Base-by-base conservation (phyloP, 2,329 filamentous ascomycete species). In the Penicillium sp. region DNA sequence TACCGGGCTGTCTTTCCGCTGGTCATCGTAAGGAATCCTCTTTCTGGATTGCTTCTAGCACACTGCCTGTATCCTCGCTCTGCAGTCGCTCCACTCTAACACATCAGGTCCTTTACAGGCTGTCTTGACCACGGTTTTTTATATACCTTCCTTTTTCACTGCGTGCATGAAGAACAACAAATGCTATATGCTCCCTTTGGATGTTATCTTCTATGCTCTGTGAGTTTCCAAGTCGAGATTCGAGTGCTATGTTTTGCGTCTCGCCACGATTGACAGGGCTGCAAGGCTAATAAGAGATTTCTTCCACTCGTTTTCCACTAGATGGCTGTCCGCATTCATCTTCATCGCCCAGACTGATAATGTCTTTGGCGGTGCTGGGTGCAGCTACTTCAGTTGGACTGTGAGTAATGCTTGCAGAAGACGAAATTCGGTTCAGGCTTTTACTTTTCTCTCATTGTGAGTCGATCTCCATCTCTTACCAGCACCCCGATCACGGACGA, bases 181-280 rank as follows among this genome's bases (percentile, higher is more conserved):
- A n/a, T 47, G 52, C 35, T 53, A 53, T 39, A 47, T 49, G 47
- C 46, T 53, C 41, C 52, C 52, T n/a, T 13, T 55, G n/a, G 52
- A 55, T 27, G 51, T 55, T 35, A 38, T 53, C 39, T 55, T 55
- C 13, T 53, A 52, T 35, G 43, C 43, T 9, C 34, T 55, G 52
- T 55, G 45, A n/a, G 35, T 47, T 18, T 18, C 18, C 18, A 18
- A 18, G 18, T 18, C 18, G 18, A 18, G 18, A 18, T 18, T 18
- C 18, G 18, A 2, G 18, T 18, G 18, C 1, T 18, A 18, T 3
- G 18, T 18, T 18, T 18, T 18, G 18, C 18, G 18, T 18, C 18
- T 18, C 18, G 18, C 18, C 18, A 18, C 3, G 18, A 18, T 3
- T 18, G 2, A 18, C 18, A 18, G 18, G 18, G 18, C 18, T 18